Evolutionary conservation across 1,284 basidiomycete genomes (phyloP).

Genomic region (Tylopilus sp.): DNA sequence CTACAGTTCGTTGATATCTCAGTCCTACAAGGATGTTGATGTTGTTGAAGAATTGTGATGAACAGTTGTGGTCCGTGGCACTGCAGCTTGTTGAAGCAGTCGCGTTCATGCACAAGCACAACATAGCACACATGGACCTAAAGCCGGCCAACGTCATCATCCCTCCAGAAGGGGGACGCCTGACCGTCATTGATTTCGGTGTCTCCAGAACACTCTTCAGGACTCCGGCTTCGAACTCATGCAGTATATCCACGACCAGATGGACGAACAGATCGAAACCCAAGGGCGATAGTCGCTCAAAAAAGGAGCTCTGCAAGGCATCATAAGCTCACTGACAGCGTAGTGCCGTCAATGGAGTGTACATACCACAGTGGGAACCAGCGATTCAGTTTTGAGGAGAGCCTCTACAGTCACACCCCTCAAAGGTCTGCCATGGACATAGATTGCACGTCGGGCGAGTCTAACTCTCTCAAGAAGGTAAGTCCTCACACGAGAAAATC

Average conservation of each 20-base stretch:
- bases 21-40: constrained; percentile 9
- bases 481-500: too few species aligned
- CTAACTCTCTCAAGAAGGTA: too few species aligned
- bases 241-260: constrained; percentile 5
- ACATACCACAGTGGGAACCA: constrained; percentile 7
- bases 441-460: too few species aligned
- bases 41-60: not conserved
- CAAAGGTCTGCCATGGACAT: too few species aligned
- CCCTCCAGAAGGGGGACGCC: not conserved
- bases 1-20: constrained; percentile 11
- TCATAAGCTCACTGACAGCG: not conserved
- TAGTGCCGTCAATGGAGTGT: not conserved
- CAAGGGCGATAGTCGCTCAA: not conserved
- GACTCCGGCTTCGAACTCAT: constrained; percentile 10
- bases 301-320: constrained; percentile 5
- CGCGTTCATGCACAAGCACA: constrained; percentile 19
- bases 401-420: not conserved
- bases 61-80: constrained; percentile 9
- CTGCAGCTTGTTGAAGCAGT: constrained; percentile 14
- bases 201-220: not conserved
- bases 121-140: constrained; percentile 11
- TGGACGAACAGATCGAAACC: not conserved
- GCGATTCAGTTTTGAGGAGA: constrained; percentile 6
- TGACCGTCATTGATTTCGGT: constrained; percentile 20
- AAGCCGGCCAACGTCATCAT: constrained; percentile 15